Percentiles rank a stretch among this genome's conserved stretches.
Evolutionary conservation across 73 alveolate genomes (phyloP).

Genomic region (Paramecium sonneborni): DNA sequence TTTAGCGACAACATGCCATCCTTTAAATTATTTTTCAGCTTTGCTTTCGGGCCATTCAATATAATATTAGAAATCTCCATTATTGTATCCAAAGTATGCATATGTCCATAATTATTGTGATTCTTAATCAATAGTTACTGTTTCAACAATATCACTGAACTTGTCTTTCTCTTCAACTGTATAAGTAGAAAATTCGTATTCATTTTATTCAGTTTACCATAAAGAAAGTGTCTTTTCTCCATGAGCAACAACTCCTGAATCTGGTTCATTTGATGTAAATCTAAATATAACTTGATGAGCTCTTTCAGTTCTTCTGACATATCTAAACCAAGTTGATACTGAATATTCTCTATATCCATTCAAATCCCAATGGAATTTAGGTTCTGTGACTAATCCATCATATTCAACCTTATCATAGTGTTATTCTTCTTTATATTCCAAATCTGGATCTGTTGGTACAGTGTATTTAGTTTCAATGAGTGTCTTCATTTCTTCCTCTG

Average conservation of each 20-base stretch:
- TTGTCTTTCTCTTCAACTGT: conserved; percentile 10
- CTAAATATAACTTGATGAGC: neutral
- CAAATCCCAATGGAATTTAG: neutral
- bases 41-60: neutral
- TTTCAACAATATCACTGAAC: neutral
- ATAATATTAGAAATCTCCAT: conserved; percentile 9
- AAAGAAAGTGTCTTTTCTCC: neutral
- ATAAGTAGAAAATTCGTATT: neutral
- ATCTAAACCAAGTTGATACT: conserved; percentile 49
- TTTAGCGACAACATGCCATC: conserved; percentile 16
- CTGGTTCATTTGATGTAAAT: conserved; percentile 46
- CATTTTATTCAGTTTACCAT: neutral
- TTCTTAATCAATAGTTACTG: neutral
- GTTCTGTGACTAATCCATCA: neutral
- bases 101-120: conserved; percentile 54
- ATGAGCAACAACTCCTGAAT: neutral
- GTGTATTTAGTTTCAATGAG: neutral
- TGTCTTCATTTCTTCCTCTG: neutral
- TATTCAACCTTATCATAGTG: neutral
- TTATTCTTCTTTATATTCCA: conserved; percentile 6
- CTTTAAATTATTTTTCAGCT: neutral
- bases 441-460: neutral
- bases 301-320: neutral
- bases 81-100: conserved; percentile 44
- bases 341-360: conserved; percentile 58